These are phyloP conservation scores for Trichosporon asahii DNA, from an alignment of 1,284 basidiomycete species.

Conservation along the genomic window DNA sequence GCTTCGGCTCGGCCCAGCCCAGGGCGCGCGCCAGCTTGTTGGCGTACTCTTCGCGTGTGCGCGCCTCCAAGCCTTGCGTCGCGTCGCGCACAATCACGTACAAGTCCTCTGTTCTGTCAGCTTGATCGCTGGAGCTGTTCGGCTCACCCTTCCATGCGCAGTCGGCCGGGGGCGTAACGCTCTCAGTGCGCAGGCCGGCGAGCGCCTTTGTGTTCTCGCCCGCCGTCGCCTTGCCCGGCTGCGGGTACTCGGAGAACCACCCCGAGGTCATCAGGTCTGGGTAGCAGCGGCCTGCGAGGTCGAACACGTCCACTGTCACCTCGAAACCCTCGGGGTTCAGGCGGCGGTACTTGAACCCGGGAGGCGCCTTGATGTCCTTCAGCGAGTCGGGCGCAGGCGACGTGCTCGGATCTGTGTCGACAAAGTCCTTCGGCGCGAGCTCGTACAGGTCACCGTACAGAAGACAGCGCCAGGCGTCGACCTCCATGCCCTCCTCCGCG, in stretches of 20 bases:
- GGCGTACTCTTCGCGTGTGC: slow-evolving; percentile 22
- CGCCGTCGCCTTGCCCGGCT: neutral
- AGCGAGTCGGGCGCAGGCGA: neutral
- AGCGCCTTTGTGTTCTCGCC: slow-evolving; percentile 7
- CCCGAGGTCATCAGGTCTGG: slow-evolving; percentile 30
- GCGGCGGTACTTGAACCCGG: slow-evolving; percentile 32
- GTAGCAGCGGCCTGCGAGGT: slow-evolving; percentile 42
- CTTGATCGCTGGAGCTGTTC: rapidly evolving
- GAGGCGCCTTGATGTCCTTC: slow-evolving; percentile 22
- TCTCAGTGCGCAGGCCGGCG: neutral
- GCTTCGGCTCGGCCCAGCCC: slow-evolving; percentile 1
- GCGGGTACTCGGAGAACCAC: slow-evolving; percentile 14
- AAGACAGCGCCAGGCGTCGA: slow-evolving; percentile 32
- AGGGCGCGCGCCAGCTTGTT: slow-evolving; percentile 11
- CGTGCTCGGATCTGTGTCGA: neutral
- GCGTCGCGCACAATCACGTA: slow-evolving; percentile 26
- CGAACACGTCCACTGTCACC: slow-evolving; percentile 40
- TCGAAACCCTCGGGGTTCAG: slow-evolving; percentile 33
- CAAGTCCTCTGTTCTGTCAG: slow-evolving; percentile 26
- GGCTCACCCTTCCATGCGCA: slow-evolving; percentile 18
- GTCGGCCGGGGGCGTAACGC: neutral
- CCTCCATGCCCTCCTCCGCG: neutral
- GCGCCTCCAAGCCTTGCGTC: slow-evolving; percentile 18
- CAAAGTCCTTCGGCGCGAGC: slow-evolving; percentile 13
- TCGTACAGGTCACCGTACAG: slow-evolving; percentile 44